Evolutionary conservation across 257 asterid genomes (phyloP).

Genomic region (Fraxinus pennsylvanica): DNA sequence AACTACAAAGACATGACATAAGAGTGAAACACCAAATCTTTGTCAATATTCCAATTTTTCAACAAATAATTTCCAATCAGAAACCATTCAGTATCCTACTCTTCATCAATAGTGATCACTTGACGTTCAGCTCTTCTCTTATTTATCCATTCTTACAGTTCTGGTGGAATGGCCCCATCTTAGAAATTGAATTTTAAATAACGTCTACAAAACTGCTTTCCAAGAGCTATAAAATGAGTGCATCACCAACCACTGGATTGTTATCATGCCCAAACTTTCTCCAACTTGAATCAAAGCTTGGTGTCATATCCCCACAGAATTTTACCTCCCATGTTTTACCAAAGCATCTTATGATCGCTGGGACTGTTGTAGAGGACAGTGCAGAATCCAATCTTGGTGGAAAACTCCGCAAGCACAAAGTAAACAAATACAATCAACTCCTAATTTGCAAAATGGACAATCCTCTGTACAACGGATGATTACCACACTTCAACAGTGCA

Average conservation of each 20-base stretch:
- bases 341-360: neutral
- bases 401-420: neutral
- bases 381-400: neutral
- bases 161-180: neutral
- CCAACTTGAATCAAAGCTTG: constrained; percentile 2
- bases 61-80: neutral
- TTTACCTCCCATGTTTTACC: constrained; percentile 3
- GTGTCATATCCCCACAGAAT: neutral
- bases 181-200: neutral
- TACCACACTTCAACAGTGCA: neutral
- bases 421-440: neutral
- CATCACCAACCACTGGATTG: neutral
- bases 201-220: neutral
- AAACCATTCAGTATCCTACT: neutral
- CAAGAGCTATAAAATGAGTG: neutral
- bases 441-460: neutral
- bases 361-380: neutral
- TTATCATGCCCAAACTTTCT: neutral
- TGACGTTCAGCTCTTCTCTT: neutral
- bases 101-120: neutral
- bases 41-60: neutral
- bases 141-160: neutral
- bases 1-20: neutral
- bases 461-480: neutral
- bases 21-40: neutral